phyloP scores from a whole-genome alignment of 805 yeast species.

The Schwanniomyces vanrijiae region DNA sequence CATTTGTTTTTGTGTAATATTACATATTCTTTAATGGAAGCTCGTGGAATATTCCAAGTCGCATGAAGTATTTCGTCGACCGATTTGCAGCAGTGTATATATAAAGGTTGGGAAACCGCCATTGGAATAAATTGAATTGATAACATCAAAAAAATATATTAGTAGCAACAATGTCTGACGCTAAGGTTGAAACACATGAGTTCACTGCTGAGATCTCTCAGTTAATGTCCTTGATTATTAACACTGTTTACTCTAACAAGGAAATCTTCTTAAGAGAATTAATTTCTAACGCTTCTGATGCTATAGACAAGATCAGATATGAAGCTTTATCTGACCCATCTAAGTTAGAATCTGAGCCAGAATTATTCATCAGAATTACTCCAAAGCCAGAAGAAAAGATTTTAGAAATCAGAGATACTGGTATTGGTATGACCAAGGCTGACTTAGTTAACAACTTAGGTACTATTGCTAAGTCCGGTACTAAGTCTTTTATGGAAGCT shows the following conservation, averaged over 20 bases:
- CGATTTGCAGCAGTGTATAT: conserved; percentile 15
- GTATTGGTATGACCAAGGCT: conserved; percentile 99
- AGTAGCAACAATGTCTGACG: conserved; percentile 45
- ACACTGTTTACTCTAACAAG: conserved; percentile 99
- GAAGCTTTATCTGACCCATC: conserved; percentile 92
- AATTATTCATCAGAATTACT: conserved; percentile 93
- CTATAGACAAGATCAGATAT: conserved; percentile 96
- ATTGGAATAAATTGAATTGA: background rate
- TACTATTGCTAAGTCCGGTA: conserved; percentile 99
- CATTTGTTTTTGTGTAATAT: background rate
- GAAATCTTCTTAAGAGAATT: conserved; percentile 98
- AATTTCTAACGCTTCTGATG: conserved; percentile 98
- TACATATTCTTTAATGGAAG: conserved; percentile 19
- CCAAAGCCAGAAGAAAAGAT: conserved; percentile 94
- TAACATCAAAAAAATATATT: background rate
- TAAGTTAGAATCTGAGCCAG: conserved; percentile 92
- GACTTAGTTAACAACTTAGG: conserved; percentile 98
- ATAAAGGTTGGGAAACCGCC: conserved; percentile 4
- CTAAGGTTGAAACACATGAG: conserved; percentile 78
- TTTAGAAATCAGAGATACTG: conserved; percentile 96
- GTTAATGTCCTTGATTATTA: conserved; percentile 99
- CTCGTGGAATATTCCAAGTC: conserved; percentile 28
- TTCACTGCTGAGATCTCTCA: conserved; percentile 99
- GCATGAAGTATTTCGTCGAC: conserved; percentile 10
- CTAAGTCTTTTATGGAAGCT: conserved; percentile 99